A percentile compares a stretch with the other conserved stretches of the same genome.
phyloP scores from a whole-genome alignment of 352 stramenopile genomes.

The Pythium sp. region DNA sequence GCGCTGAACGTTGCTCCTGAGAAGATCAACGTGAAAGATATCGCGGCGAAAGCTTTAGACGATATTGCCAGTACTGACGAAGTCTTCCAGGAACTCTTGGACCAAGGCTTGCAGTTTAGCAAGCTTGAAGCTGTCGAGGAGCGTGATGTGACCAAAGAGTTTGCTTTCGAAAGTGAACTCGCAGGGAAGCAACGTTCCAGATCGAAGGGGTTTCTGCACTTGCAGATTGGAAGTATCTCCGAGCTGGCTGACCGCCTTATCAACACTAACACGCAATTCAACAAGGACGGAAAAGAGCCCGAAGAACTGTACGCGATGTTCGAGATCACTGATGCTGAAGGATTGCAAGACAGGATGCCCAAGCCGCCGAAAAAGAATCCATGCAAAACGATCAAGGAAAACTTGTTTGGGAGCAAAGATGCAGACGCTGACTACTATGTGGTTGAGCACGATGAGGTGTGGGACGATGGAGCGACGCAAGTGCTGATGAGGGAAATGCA shows the following conservation, averaged over 20 bases:
- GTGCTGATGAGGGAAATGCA: conserved; percentile 29
- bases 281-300: conserved; percentile 21
- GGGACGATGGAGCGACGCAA: conserved; percentile 33
- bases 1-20: conserved; percentile 43
- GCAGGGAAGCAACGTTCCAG: conserved; percentile 28
- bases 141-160: conserved; percentile 13
- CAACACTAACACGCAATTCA: conserved; percentile 28
- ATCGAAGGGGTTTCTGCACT: conserved; percentile 33
- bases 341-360: conserved; percentile 18
- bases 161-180: conserved; percentile 30
- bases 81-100: conserved; percentile 42
- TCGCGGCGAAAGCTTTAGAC: conserved; percentile 40
- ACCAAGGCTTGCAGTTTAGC: conserved; percentile 44
- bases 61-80: conserved; percentile 43
- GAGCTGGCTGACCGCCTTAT: conserved; percentile 36
- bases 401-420: conserved; percentile 28
- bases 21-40: conserved; percentile 46
- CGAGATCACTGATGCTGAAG: conserved; percentile 29
- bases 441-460: conserved; percentile 34
- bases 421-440: conserved; percentile 17
- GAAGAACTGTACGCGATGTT: conserved; percentile 53
- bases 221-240: conserved; percentile 37
- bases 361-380: conserved; percentile 2
- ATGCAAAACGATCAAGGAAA: conserved; percentile 12
- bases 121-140: conserved; percentile 41